Evolutionary conservation across 495 filamentous ascomycete genomes (phyloP).

Genomic region (Cercophora newfieldiana): DNA sequence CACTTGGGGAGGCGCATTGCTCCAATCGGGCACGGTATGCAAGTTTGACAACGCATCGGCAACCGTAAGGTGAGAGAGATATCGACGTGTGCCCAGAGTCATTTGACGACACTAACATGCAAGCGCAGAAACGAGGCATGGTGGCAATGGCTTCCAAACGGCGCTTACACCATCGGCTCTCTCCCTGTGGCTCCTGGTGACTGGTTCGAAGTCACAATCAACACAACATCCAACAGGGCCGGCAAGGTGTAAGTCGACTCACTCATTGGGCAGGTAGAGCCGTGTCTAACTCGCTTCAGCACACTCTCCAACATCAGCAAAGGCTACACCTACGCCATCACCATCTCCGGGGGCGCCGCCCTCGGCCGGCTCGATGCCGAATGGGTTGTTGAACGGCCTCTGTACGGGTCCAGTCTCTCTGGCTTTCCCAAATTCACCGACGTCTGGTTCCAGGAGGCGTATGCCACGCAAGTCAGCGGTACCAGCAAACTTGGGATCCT

Average conservation of each 20-base stretch:
- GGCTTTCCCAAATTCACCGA: constrained; percentile 31
- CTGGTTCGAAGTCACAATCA: constrained; percentile 33
- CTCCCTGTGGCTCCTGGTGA: constrained; percentile 30
- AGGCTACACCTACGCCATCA: constrained; percentile 17
- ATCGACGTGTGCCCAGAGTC: neutral
- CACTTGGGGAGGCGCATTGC: constrained; percentile 19
- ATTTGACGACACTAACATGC: neutral
- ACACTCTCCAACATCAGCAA: constrained; percentile 26
- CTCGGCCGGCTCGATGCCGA: constrained; percentile 31
- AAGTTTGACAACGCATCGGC: constrained; percentile 31
- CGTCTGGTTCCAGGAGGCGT: constrained; percentile 32
- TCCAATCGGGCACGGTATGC: constrained; percentile 34
- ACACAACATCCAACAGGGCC: constrained; percentile 27
- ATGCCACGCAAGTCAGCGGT: constrained; percentile 11
- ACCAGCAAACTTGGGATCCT: constrained; percentile 19
- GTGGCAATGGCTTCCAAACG: constrained; percentile 34
- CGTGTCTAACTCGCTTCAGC: constrained; percentile 7
- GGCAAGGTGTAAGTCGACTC: constrained; percentile 24
- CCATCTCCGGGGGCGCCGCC: constrained; percentile 18
- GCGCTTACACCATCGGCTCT: constrained; percentile 22
- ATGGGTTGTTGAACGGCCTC: constrained; percentile 33
- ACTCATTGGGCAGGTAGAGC: neutral
- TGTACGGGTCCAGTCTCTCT: constrained; percentile 24
- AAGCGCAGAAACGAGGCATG: constrained; percentile 26
- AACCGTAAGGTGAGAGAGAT: constrained; percentile 20